Evolutionary conservation across 345 rosid genomes (phyloP), one percentile per base, ranked within the genome.

Genomic region (Punica granatum): DNA sequence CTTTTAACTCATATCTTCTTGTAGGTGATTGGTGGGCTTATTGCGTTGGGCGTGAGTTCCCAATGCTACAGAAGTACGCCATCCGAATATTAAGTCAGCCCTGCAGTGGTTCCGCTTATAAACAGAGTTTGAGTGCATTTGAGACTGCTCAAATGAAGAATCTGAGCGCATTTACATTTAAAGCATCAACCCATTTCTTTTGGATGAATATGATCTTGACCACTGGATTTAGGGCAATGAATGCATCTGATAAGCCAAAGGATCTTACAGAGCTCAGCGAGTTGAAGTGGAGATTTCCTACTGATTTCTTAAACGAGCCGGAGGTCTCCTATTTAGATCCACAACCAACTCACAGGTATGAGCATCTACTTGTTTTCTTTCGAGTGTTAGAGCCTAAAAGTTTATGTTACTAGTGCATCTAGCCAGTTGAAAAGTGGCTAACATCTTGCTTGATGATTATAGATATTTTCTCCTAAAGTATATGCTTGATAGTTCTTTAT

Each of bases 41-140:
- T 4, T 63, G 16, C 19, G 11, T 4, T 37, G 56, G 67, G 9
- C 1, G 12, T 14, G 12, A 25, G 3, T 31, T 65, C 26, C 53
- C 67, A 2, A 16, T 44, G 15, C 23, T 65, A 10, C 28, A 18
- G 23, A 65, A 65, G 32, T 65, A 65, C 41, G 51, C 65, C 5
- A 16, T 61, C 43, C 26, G 43, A 42, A 60, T 69, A 26, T 11
- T 58, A 23, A 58, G 58, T 19, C 69, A 69, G 35, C 72, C 65
- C 21, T 69, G 64, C n/a, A 26, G 66, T 16, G 36, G 15, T 34
- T 69, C 64, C 23, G 39, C 54, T 21, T 59, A 33, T 30, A 59
- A 60, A 18, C 12, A 10, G 36, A 39, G 63, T 39, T 26, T 34
- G 56, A 58, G 36, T 13, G 65, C 23, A 23, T 37, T 60, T 26